These are phyloP conservation scores for Euphorbia tirucalli DNA, from an alignment of 345 rosid genomes.

Conservation along the genomic window DNA sequence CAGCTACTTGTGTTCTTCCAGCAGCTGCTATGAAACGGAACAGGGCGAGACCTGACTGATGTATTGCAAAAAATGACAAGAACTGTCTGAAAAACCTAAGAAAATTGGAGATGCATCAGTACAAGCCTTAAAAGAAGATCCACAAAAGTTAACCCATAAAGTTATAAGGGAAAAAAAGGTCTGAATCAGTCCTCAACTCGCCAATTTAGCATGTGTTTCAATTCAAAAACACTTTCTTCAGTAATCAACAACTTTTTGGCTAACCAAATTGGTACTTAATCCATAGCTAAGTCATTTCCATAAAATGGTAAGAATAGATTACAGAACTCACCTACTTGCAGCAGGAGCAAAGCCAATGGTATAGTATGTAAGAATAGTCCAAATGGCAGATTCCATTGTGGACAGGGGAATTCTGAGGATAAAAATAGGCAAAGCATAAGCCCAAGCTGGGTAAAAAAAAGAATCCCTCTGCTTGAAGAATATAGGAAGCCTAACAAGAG, in stretches of 20 bases:
- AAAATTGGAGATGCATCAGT: neutral
- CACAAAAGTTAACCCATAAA: no score
- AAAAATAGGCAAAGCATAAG: conserved; percentile 15
- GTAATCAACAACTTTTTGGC: no score
- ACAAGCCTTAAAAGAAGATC: no score
- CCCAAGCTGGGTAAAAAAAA: conserved; percentile 27
- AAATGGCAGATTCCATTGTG: conserved; percentile 15
- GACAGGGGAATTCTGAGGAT: conserved; percentile 26
- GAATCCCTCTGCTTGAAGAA: conserved; percentile 25
- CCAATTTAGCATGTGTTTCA: no score
- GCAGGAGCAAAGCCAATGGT: conserved; percentile 28
- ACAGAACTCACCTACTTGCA: conserved; percentile 21
- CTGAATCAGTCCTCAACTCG: no score
- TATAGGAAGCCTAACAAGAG: conserved; percentile 24
- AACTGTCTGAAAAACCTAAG: conserved; percentile 30
- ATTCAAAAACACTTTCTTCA: no score
- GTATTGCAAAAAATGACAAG: conserved; percentile 15
- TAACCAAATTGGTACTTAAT: no score
- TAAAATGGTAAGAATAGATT: neutral
- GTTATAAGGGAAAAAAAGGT: no score
- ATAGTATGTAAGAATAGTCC: conserved; percentile 24
- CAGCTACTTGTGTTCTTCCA: conserved; percentile 23
- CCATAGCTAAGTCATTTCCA: neutral
- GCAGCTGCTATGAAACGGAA: conserved; percentile 25
- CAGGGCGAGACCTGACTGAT: conserved; percentile 20